Percentiles rank a stretch among this genome's conserved stretches.
Conservation (phyloP, 106 monocot genomes). For the Iris macrosiphon region DNA sequence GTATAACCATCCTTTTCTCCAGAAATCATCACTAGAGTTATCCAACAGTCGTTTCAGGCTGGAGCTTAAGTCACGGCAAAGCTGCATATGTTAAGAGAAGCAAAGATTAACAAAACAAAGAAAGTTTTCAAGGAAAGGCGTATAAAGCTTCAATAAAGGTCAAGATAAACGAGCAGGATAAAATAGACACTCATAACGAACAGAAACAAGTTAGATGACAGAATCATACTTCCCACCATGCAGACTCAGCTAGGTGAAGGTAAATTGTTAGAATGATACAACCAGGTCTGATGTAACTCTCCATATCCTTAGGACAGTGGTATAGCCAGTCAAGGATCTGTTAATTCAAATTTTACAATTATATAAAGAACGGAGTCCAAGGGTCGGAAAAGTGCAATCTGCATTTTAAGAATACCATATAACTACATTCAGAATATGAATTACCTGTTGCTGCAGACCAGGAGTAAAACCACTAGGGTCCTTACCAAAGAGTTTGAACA, state of each 20-base stretch:
- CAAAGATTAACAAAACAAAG: neutral
- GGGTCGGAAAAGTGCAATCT: neutral
- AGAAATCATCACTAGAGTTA: constrained; percentile 42
- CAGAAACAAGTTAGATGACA: constrained; percentile 2
- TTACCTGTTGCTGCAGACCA: constrained; percentile 54
- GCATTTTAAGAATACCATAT: neutral
- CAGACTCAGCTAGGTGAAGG: constrained; percentile 51
- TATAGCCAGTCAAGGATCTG: constrained; percentile 85
- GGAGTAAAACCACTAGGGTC: constrained; percentile 74
- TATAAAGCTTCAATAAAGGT: neutral
- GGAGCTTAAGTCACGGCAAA: constrained; percentile 42
- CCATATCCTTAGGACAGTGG: constrained; percentile 76
- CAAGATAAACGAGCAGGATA: neutral
- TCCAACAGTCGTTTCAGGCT: constrained; percentile 52
- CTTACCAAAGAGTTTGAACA: constrained; percentile 94
- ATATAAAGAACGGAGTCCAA: neutral
- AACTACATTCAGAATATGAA: neutral
- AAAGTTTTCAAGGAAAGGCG: neutral
- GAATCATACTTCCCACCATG: constrained; percentile 49
- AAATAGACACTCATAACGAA: neutral
- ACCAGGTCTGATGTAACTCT: constrained; percentile 90
- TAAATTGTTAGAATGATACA: constrained; percentile 85
- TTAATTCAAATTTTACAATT: constrained; percentile 11
- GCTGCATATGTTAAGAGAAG: constrained; percentile 24
- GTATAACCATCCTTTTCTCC: constrained; percentile 77